A percentile compares a stretch with the other conserved stretches of the same genome.
phyloP scores from a whole-genome alignment of 2,329 filamentous ascomycete genomes.

The Ophiocordyceps unilateralis region DNA sequence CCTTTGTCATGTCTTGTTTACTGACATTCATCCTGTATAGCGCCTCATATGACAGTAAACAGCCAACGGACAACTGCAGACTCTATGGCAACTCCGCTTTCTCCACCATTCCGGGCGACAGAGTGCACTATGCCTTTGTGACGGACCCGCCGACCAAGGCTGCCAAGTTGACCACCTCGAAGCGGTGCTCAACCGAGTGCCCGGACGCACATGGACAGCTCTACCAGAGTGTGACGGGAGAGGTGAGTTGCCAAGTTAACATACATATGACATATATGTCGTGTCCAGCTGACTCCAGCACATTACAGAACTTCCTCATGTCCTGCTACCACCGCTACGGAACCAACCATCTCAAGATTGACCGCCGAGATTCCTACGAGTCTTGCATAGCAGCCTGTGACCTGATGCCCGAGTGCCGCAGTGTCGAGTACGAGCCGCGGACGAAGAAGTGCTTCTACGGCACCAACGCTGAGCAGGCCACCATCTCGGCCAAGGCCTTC shows the following conservation, averaged over 20 bases:
- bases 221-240: not conserved
- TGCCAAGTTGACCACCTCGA: slow-evolving; percentile 2
- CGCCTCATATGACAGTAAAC: slow-evolving; percentile 1
- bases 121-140: slow-evolving; percentile 3
- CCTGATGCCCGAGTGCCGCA: slow-evolving; percentile 5
- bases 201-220: slow-evolving; percentile 5
- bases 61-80: slow-evolving; percentile 3
- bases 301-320: slow-evolving; percentile 4
- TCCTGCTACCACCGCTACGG: slow-evolving; percentile 5
- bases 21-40: no score
- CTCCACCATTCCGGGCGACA: slow-evolving; percentile 1
- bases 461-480: slow-evolving; percentile 3
- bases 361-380: slow-evolving; percentile 1
- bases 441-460: slow-evolving; percentile 5
- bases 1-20: no score
- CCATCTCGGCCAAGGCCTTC: slow-evolving; percentile 5
- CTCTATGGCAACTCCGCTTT: slow-evolving; percentile 4
- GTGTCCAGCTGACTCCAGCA: no score
- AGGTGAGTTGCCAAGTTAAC: slow-evolving; percentile 1
- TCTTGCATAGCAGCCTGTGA: slow-evolving; percentile 3
- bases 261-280: not conserved
- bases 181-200: slow-evolving; percentile 5
- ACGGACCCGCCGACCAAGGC: slow-evolving; percentile 3
- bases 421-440: slow-evolving; percentile 5
- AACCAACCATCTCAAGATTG: slow-evolving; percentile 3